A percentile compares a stretch with the other conserved stretches of the same genome.
phyloP scores from a whole-genome alignment of 495 filamentous ascomycete genomes.

The Saxophila tyrrhenica region DNA sequence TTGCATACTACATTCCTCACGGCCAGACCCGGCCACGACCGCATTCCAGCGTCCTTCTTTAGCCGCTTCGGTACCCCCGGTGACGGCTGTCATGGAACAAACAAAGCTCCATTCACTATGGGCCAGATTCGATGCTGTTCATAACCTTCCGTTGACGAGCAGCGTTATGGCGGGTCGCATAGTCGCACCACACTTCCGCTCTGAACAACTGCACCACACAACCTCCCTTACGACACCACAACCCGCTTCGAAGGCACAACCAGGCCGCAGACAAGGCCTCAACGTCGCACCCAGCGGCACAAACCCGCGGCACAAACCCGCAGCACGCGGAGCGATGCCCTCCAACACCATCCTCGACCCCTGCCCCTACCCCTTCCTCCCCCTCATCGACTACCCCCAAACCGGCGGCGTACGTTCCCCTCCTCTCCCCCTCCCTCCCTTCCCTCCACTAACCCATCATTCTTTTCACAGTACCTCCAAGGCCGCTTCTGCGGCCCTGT shows the following conservation, averaged over 20 bases:
- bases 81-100: background rate
- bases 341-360: background rate
- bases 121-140: background rate
- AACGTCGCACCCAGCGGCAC: no score
- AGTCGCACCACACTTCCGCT: background rate
- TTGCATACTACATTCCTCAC: background rate
- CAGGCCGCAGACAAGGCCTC: no score
- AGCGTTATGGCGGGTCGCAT: background rate
- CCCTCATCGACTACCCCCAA: conserved; percentile 11
- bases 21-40: no score
- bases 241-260: background rate
- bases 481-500: conserved; percentile 23
- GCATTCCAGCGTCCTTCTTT: background rate
- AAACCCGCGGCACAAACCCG: no score
- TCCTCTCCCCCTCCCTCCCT: conserved; percentile 24
- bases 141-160: background rate
- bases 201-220: no score
- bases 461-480: background rate
- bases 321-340: no score
- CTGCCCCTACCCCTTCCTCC: conserved; percentile 25
- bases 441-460: conserved; percentile 12
- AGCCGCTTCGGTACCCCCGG: background rate
- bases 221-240: no score
- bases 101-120: background rate
- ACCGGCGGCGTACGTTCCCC: conserved; percentile 25